Base-by-base conservation (phyloP, 176 grass and related monocot species). In the Aegilops longissima region DNA sequence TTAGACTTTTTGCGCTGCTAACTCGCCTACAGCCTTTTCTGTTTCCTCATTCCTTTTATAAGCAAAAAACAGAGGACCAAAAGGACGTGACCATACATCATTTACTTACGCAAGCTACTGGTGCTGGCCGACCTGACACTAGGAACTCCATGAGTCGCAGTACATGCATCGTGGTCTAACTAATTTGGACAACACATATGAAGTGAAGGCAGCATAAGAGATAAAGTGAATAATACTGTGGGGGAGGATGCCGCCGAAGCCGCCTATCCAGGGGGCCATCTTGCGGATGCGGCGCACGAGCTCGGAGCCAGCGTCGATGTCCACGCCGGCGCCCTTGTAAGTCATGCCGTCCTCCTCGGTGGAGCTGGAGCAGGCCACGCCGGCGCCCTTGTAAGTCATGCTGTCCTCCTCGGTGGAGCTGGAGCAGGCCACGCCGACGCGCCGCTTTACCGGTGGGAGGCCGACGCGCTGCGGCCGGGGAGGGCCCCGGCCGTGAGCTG, bases 241-340 rank as follows among this genome's bases (percentile, higher is more conserved):
- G 5, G 82, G 85, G 76, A 65, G 87, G 73, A 96, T 90, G 35
- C 92, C 97, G 10, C 94, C 90, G 47, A 99, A 98, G 24, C 94
- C 97, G 35, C 97, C 94, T 14, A 98, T 93, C 36, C 87, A 87
- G 1, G 97, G 96, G 3, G 97, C 94, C 97, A 94, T 90, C 82
- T 82, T 96, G 51, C 76, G 76, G 82, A 98, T 98, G 74, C 96
- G 89, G 11, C 92, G 84, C 10, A 98, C 93, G 74, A 98, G 84
- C 83, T 98, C 96, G 9, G 96, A 20, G 10, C 93, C 96, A 21
- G 92, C 93, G 30, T 98, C 92, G 13, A 98, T 98, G 65, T 98
- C 96, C 39, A 98, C 96, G 6, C 93, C 93, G 21, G 93, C 92
- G 21, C 34, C 92, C 86, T 93, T 94, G 76, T 94, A 96, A 6